phyloP scores from a whole-genome alignment of 305 asterid genomes.

The Fraxinus ornus region DNA sequence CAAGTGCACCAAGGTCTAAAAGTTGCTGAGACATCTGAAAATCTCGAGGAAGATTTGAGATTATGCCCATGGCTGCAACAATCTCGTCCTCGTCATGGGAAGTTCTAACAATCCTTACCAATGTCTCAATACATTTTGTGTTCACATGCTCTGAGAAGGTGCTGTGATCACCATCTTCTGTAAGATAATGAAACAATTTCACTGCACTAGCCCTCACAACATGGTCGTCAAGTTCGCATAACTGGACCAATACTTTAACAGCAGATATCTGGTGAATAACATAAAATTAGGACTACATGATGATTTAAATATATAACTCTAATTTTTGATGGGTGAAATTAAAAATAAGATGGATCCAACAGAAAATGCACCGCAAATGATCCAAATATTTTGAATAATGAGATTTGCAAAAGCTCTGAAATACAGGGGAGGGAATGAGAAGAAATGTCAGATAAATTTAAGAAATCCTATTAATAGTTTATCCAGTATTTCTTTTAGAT shows the following conservation, averaged over 20 bases:
- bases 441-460: not conserved
- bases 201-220: slow-evolving; percentile 41
- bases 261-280: slow-evolving; percentile 41
- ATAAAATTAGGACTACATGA: slow-evolving; percentile 10
- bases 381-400: not conserved
- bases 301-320: not conserved
- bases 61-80: slow-evolving; percentile 42
- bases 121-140: slow-evolving; percentile 27
- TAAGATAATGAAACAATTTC: slow-evolving; percentile 34
- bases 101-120: slow-evolving; percentile 37
- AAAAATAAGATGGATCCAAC: not conserved
- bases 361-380: not conserved
- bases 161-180: slow-evolving; percentile 39
- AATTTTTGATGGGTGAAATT: not conserved
- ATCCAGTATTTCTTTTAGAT: not conserved
- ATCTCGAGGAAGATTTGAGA: slow-evolving; percentile 37
- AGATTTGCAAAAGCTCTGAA: not conserved
- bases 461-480: not conserved
- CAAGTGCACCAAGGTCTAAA: slow-evolving; percentile 35
- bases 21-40: slow-evolving; percentile 27
- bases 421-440: not conserved
- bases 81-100: slow-evolving; percentile 32
- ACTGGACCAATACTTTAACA: slow-evolving; percentile 45
- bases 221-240: slow-evolving; percentile 40
- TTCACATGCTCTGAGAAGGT: slow-evolving; percentile 37